A percentile compares a stretch with the other conserved stretches of the same genome.
phyloP scores from a whole-genome alignment of 1,139 yeast species.

The Geotrichum restrictum region DNA sequence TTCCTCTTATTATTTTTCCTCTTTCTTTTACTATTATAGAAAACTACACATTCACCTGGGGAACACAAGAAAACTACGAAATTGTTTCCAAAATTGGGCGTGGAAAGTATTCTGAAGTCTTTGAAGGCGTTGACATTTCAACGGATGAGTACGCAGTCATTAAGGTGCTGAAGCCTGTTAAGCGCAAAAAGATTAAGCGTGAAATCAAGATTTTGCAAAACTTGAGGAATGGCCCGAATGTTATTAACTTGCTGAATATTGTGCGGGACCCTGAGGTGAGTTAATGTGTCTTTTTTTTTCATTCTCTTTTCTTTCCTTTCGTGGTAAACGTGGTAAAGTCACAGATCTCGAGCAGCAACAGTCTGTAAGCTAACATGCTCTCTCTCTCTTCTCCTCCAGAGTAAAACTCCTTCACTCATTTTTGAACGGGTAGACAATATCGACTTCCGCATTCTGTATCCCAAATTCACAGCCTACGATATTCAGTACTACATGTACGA shows the following conservation, averaged over 20 bases:
- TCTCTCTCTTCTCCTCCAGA: no score
- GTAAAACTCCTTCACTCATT: slow-evolving; percentile 84
- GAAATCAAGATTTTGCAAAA: slow-evolving; percentile 86
- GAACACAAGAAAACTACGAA: slow-evolving; percentile 70
- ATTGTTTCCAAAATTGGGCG: slow-evolving; percentile 83
- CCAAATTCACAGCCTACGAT: slow-evolving; percentile 72
- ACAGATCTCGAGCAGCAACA: no score
- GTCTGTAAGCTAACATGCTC: no score
- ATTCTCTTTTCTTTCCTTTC: no score
- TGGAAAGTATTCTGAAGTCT: slow-evolving; percentile 93
- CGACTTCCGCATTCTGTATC: slow-evolving; percentile 81
- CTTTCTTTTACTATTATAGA: slow-evolving; percentile 30
- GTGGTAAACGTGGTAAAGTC: no score
- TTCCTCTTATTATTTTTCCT: no score
- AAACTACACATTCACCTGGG: slow-evolving; percentile 46
- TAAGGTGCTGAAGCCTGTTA: slow-evolving; percentile 90
- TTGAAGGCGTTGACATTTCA: slow-evolving; percentile 58
- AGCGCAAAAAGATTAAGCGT: slow-evolving; percentile 85
- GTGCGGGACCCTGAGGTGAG: slow-evolving; percentile 57
- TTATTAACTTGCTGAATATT: slow-evolving; percentile 68
- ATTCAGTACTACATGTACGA: slow-evolving; percentile 83
- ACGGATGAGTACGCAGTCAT: slow-evolving; percentile 50
- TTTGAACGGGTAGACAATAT: slow-evolving; percentile 82
- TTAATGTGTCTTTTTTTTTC: no score
- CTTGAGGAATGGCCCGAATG: slow-evolving; percentile 74